Conservation (phyloP, 495 filamentous ascomycete species). For the Aspergillus baeticus region DNA sequence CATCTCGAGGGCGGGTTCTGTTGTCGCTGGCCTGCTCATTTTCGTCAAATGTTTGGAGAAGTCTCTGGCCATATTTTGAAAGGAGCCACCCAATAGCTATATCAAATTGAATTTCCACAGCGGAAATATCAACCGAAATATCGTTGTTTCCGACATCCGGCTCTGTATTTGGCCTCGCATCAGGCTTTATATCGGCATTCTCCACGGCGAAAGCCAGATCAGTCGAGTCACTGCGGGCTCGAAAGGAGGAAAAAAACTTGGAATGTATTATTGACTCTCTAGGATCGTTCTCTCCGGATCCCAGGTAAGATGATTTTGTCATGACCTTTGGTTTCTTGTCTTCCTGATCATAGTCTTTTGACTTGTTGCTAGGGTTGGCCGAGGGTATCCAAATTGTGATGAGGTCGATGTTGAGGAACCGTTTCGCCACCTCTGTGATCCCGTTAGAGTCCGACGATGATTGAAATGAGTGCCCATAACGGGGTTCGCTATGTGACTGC, state of each 20-base stretch:
- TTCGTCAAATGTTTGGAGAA: constrained; percentile 43
- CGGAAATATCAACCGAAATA: constrained; percentile 57
- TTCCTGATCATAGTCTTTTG: background rate
- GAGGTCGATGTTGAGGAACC: constrained; percentile 34
- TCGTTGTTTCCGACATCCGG: constrained; percentile 15
- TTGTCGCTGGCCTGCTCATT: constrained; percentile 9
- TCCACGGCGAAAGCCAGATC: constrained; percentile 17
- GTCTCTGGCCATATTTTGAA: constrained; percentile 55
- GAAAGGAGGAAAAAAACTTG: constrained; percentile 22
- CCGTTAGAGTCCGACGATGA: constrained; percentile 22
- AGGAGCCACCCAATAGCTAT: constrained; percentile 67
- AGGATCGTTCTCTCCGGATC: no score
- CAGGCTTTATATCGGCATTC: background rate
- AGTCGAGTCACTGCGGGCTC: constrained; percentile 19
- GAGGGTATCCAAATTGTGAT: constrained; percentile 39
- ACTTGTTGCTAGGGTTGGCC: constrained; percentile 9
- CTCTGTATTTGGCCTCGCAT: constrained; percentile 1
- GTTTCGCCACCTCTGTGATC: constrained; percentile 30
- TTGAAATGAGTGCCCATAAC: constrained; percentile 21
- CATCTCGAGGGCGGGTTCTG: constrained; percentile 14
- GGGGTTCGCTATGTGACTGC: constrained; percentile 12
- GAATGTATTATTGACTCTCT: constrained; percentile 30
- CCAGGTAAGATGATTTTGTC: no score
- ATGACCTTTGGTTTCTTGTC: no score
- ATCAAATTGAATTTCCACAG: constrained; percentile 60